A percentile compares a stretch with the other conserved stretches of the same genome.
phyloP scores from a whole-genome alignment of 768 basidiomycete species.

The Fomitopsis pulvina region DNA sequence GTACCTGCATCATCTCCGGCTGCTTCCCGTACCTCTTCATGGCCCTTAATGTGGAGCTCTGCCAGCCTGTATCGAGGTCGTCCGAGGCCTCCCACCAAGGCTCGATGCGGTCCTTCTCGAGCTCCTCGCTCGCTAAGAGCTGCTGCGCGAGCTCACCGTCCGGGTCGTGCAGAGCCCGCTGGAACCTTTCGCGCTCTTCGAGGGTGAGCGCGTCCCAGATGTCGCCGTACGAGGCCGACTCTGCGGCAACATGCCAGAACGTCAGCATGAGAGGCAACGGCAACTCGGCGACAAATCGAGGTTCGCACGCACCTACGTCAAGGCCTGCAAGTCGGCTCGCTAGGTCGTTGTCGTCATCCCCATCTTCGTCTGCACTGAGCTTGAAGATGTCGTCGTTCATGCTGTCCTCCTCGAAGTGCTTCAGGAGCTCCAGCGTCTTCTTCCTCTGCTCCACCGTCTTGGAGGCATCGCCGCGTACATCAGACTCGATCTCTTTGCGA shows the following conservation, averaged over 20 bases:
- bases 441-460: conserved; percentile 50
- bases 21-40: conserved; percentile 24
- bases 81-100: conserved; percentile 70
- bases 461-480: conserved; percentile 51
- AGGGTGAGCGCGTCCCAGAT: conserved; percentile 57
- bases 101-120: conserved; percentile 38
- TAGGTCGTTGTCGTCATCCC: conserved; percentile 38
- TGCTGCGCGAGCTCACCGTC: conserved; percentile 51
- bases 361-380: conserved; percentile 28
- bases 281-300: neutral
- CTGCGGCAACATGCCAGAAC: conserved; percentile 29
- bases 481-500: conserved; percentile 60
- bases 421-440: conserved; percentile 65
- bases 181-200: conserved; percentile 56
- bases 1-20: conserved; percentile 42
- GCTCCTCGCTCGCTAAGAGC: conserved; percentile 51
- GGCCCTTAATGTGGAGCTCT: neutral
- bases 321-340: conserved; percentile 45
- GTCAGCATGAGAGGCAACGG: neutral
- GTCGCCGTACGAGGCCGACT: conserved; percentile 45
- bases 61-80: conserved; percentile 2
- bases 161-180: conserved; percentile 53
- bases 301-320: conserved; percentile 48
- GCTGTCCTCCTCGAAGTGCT: conserved; percentile 63
- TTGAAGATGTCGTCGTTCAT: conserved; percentile 27